Evolutionary conservation across 306 rosid genomes (phyloP).

Genomic region (Calophaca sinica): DNA sequence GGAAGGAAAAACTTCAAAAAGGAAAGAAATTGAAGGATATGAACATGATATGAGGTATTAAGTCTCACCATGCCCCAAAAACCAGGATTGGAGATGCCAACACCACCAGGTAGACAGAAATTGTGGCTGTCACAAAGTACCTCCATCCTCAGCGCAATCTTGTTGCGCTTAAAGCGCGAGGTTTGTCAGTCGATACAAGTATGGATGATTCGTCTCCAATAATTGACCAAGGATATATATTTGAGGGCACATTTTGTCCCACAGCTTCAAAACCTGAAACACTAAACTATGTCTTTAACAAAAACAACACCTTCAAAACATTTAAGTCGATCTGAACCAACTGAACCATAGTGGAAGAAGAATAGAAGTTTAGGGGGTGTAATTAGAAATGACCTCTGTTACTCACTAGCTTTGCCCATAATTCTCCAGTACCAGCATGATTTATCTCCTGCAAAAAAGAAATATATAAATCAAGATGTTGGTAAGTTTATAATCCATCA

Average conservation of each 20-base stretch:
- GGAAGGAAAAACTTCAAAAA: not conserved
- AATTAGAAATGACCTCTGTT: too few species aligned
- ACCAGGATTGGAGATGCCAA: conserved; percentile 83
- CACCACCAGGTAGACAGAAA: conserved; percentile 65
- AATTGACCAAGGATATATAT: conserved; percentile 71
- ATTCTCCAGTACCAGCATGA: too few species aligned
- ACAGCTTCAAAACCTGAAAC: conserved; percentile 82
- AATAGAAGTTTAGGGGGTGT: too few species aligned
- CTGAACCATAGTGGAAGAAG: too few species aligned
- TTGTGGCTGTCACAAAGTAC: conserved; percentile 57
- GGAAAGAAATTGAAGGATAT: not conserved
- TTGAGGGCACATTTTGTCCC: conserved; percentile 67
- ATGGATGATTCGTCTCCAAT: conserved; percentile 65
- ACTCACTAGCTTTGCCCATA: too few species aligned
- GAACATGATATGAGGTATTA: not conserved
- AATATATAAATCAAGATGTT: too few species aligned
- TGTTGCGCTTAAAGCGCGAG: conserved; percentile 68
- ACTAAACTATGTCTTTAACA: not conserved
- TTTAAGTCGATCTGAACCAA: too few species aligned
- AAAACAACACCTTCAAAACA: too few species aligned
- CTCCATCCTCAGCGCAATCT: conserved; percentile 67
- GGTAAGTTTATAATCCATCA: too few species aligned
- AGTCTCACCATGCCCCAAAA: conserved; percentile 81
- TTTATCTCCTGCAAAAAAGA: too few species aligned
- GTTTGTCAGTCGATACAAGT: conserved; percentile 66